phyloP scores from a whole-genome alignment of 2,329 filamentous ascomycete genomes.

The Fusarium kyushuense region DNA sequence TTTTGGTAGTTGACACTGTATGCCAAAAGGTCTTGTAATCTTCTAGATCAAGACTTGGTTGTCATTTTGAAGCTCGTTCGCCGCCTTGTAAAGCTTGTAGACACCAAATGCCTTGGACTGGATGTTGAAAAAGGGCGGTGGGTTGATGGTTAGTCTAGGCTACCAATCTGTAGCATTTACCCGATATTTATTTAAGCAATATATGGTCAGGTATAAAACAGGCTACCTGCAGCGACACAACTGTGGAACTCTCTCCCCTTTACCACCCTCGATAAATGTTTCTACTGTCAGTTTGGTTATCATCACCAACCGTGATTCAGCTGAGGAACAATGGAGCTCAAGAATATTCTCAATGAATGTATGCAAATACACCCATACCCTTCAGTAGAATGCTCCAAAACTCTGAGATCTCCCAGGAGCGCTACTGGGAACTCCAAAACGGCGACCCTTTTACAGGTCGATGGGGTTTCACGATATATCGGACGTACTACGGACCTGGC shows the following conservation, averaged over 20 bases:
- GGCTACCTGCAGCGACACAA: background rate
- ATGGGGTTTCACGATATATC: background rate
- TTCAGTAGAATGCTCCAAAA: background rate
- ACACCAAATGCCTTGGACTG: no score
- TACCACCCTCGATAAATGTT: background rate
- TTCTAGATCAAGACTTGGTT: no score
- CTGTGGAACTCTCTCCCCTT: background rate
- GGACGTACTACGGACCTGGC: background rate
- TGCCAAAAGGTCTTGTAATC: no score
- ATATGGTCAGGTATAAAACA: background rate
- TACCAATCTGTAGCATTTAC: no score
- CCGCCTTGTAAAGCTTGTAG: no score
- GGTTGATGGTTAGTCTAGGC: no score
- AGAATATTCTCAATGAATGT: background rate
- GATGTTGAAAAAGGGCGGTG: no score
- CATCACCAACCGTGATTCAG: background rate
- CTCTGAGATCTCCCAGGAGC: background rate
- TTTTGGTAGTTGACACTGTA: no score
- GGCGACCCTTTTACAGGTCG: background rate
- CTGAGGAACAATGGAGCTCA: background rate
- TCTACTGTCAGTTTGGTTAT: background rate
- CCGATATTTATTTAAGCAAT: background rate
- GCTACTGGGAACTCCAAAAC: background rate
- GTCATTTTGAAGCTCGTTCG: no score
- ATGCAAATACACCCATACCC: background rate